Evolutionary conservation across 2,329 filamentous ascomycete species (phyloP).

Genomic region (Cercospora sojina): DNA sequence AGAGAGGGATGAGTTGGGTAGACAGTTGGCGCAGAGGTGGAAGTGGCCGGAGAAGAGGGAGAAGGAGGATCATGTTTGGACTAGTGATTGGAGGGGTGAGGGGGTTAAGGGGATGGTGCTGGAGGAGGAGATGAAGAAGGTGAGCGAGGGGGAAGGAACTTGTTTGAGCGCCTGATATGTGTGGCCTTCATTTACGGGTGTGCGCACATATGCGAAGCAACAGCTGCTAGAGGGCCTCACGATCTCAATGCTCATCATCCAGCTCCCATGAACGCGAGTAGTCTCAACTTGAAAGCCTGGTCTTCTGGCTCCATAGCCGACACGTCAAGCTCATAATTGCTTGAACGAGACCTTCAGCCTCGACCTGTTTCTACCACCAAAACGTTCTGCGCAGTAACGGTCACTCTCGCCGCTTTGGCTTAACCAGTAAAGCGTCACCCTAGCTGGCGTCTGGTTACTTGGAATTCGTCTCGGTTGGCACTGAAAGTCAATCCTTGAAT

Average conservation of each 20-base stretch:
- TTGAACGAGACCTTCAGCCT: not conserved
- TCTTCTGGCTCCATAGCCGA: not conserved
- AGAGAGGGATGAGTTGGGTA: slow-evolving; percentile 36
- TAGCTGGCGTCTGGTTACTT: not conserved
- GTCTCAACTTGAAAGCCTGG: no score
- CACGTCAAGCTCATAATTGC: not conserved
- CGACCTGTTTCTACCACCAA: not conserved
- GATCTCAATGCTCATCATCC: no score
- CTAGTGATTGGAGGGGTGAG: slow-evolving; percentile 41
- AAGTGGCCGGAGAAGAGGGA: slow-evolving; percentile 48
- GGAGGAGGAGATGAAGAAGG: slow-evolving; percentile 37
- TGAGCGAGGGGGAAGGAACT: not conserved
- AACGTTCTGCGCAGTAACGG: not conserved
- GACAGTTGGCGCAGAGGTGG: slow-evolving; percentile 63
- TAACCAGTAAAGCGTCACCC: not conserved
- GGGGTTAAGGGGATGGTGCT: slow-evolving; percentile 39
- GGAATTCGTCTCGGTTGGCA: not conserved
- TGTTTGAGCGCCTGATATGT: not conserved
- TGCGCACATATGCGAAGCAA: not conserved
- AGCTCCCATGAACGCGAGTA: no score
- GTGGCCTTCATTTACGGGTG: not conserved
- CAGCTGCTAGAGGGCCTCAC: no score
- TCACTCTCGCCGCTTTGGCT: not conserved
- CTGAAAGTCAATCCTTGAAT: no score
- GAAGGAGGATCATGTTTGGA: slow-evolving; percentile 39